Evolutionary conservation across 2,329 filamentous ascomycete genomes (phyloP).

Genomic region (Helotiales sp.): DNA sequence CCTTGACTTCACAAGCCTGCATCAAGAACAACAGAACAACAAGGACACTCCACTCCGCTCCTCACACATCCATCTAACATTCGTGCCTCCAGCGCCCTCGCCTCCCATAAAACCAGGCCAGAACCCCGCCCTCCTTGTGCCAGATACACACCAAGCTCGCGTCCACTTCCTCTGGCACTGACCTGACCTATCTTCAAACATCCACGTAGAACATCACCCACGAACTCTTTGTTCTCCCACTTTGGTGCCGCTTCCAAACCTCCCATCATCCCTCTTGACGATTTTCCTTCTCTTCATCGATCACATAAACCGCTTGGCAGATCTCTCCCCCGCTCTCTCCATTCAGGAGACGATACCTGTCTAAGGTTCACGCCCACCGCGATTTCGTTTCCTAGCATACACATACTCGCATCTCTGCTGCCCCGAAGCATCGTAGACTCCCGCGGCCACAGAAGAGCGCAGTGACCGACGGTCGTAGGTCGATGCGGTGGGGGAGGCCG

Average conservation of each 20-base stretch:
- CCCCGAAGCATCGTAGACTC: background rate
- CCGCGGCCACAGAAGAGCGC: slow-evolving; percentile 12
- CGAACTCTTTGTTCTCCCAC: slow-evolving; percentile 10
- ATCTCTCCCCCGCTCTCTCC: background rate
- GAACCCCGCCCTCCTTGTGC: background rate
- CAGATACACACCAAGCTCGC: slow-evolving; percentile 8
- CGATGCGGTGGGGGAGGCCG: slow-evolving; percentile 41
- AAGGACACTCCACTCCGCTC: slow-evolving; percentile 2
- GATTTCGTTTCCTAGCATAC: background rate
- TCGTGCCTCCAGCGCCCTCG: background rate
- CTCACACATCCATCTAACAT: background rate
- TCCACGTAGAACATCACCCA: slow-evolving; percentile 3
- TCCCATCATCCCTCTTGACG: background rate
- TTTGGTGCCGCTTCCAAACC: slow-evolving; percentile 13
- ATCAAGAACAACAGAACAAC: background rate
- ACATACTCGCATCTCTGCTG: background rate
- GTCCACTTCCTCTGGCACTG: slow-evolving; percentile 1
- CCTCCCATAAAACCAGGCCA: background rate
- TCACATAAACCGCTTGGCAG: background rate
- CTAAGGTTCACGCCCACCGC: background rate
- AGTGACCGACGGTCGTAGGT: slow-evolving; percentile 39
- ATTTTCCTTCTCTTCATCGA: background rate
- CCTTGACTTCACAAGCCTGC: background rate
- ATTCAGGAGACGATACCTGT: background rate
- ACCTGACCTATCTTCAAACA: slow-evolving; percentile 16